Evolutionary conservation across 192 early-diverging fungal species (phyloP).

Genomic region (Geranomyces variabilis): DNA sequence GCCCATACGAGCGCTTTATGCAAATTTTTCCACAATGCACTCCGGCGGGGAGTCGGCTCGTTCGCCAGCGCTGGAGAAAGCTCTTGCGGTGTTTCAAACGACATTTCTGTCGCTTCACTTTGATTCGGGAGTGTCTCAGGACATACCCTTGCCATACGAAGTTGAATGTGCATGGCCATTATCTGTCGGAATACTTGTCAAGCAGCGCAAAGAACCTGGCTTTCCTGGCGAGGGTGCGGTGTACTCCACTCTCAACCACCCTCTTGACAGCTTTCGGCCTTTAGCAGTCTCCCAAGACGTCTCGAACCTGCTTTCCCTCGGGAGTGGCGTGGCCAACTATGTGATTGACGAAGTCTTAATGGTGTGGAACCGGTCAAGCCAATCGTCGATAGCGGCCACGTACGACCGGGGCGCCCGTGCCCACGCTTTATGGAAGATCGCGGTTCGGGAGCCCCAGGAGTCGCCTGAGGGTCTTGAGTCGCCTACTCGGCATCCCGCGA

Average conservation of each 20-base stretch:
- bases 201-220: conserved; percentile 32
- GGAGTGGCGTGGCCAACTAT: neutral
- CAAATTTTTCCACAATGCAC: neutral
- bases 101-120: conserved; percentile 3
- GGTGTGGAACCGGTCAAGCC: neutral
- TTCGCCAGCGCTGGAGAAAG: neutral
- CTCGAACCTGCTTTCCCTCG: neutral
- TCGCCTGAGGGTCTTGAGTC: neutral
- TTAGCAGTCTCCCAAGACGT: conserved; percentile 33
- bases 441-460: too few species aligned
- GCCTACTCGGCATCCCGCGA: neutral
- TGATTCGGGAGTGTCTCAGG: conserved; percentile 6
- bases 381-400: neutral
- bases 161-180: conserved; percentile 52
- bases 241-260: conserved; percentile 53
- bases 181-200: conserved; percentile 48
- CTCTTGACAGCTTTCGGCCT: conserved; percentile 47
- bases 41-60: neutral
- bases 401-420: neutral
- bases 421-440: conserved; percentile 17
- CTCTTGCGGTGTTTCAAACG: conserved; percentile 12
- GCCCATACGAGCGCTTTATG: conserved; percentile 10
- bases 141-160: conserved; percentile 40
- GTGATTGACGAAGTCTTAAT: neutral
- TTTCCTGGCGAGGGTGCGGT: conserved; percentile 23